Evolutionary conservation across 108 stramenopile species (phyloP).

Genomic region (Conticribra guillardii): DNA sequence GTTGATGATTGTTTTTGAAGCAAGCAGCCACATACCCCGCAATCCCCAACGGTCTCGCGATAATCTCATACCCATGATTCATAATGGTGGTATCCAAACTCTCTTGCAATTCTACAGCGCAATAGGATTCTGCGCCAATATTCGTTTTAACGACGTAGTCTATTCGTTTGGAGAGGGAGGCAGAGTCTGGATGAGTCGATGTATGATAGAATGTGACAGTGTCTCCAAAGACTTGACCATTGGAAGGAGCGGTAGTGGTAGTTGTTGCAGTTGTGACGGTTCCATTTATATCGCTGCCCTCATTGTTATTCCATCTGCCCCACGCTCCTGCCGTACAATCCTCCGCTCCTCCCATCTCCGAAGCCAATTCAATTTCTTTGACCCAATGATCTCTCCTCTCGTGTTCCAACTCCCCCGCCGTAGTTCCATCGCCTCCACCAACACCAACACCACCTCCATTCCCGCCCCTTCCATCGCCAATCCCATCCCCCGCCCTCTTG

Average conservation of each 20-base stretch:
- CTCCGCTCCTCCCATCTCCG: slow-evolving; percentile 2
- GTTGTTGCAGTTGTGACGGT: slow-evolving; percentile 1
- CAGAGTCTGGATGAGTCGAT: neutral
- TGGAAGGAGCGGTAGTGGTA: neutral
- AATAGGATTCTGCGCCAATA: slow-evolving; percentile 68
- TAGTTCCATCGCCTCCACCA: slow-evolving; percentile 46
- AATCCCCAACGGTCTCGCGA: slow-evolving; percentile 56
- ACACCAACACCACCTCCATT: slow-evolving; percentile 2
- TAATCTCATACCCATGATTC: slow-evolving; percentile 22
- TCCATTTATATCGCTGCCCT: slow-evolving; percentile 4
- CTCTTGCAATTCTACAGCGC: slow-evolving; percentile 61
- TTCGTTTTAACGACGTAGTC: slow-evolving; percentile 60
- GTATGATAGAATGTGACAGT: slow-evolving; percentile 18
- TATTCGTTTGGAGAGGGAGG: neutral
- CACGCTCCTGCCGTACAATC: slow-evolving; percentile 33
- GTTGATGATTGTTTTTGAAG: neutral
- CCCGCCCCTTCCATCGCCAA: neutral
- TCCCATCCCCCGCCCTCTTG: slow-evolving; percentile 39
- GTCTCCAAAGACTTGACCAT: slow-evolving; percentile 48
- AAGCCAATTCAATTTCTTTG: slow-evolving; percentile 35
- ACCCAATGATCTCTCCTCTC: slow-evolving; percentile 63
- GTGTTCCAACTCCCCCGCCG: slow-evolving; percentile 60
- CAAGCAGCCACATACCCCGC: slow-evolving; percentile 67
- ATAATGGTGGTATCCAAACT: too few species aligned
- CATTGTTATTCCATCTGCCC: too few species aligned